Base-by-base conservation (phyloP, 1,284 basidiomycete species). In the Irpex sp. region DNA sequence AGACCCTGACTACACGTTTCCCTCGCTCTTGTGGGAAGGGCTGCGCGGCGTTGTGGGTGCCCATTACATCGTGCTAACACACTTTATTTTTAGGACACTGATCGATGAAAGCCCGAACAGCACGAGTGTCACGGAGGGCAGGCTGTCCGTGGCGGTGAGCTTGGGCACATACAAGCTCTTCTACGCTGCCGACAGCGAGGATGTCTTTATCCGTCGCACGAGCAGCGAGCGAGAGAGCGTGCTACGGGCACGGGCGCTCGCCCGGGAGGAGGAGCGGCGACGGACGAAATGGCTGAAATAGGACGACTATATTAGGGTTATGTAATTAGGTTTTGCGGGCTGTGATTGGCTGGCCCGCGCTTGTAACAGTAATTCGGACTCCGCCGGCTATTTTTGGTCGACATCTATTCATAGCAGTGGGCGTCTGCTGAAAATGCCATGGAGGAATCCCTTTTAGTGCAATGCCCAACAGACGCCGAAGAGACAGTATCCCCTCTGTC, bases 121-220 rank as follows among this genome's bases (percentile, higher is more conserved):
- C 44, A 62, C 65, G 34, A 68, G 59, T 19, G 69, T 69, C 70
- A 66, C 67, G 66, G 67, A 71, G 65, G 67, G 62, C 57, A 73
- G 70, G 34, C 74, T 91, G 76, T 82, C 80, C 62, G 82, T 93
- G 66, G 85, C 87, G 66, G 82, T 95, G 57, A 82, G 82, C 59
- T 68, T 84, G 62, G 82, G 86, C 58, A 84, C 82, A 65, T 94
- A 93, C 81, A 88, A 87, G 74, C 75, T 94, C 65, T 81, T 91
- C 77, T 93, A 91, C 72, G 90, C 88, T 68, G 81, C 79, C 6
- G 88, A 83, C 51, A 76, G 77, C 13, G 88, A 88, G 71, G 87
- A 89, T 52, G 69, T 75, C 49, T 58, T 85, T 26, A 77, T 76
- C 73, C 80, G 82, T 44, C 48, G 68, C 60, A 72, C 78, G 64